Evolutionary conservation across 176 grass and related monocot genomes (phyloP), one percentile per base, ranked within the genome.

Genomic region (Coix lacrymajobi): DNA sequence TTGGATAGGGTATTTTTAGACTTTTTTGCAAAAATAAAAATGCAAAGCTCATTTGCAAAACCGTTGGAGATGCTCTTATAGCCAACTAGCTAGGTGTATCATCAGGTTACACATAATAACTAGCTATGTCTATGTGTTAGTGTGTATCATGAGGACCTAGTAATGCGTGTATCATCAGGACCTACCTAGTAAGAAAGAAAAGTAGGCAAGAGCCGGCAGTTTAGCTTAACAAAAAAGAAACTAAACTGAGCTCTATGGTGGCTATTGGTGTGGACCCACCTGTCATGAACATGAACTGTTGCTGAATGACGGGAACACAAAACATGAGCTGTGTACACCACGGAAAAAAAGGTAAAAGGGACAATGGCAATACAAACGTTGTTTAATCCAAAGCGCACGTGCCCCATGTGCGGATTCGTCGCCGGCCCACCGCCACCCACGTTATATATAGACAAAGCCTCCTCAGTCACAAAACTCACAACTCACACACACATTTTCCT

Each of bases 331-430:
- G 26, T 22, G 45, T 24, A 0, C 69, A 34, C 29, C 11, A 4
- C 11, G 60, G 26, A 16, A 30, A 16, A 49, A 19, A 16, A 5
- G 34, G 19, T 8, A 12, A 26, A 26, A 25, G 26, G 10, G n/a
- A n/a, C 1, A 22, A n/a, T 8, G 51, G 51, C 22, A 66, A 11
- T 3, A 3, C 13, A 62, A 78, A 64, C 31, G 76, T 63, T 64
- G 39, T 40, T 79, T 38, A 85, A 63, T 25, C 2, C 1, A 67
- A 24, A 54, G 22, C 40, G 84, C 84, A 85, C 67, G 76, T 63
- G 66, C 15, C n/a, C n/a, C 75, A 85, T 79, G 84, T 85, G 84
- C 76, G 17, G 8, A 32, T 46, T 71, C 37, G 3, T 12, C 22
- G 0, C 3, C 26, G 44, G 44, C n/a, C 41, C 41, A 46, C 36